Base-by-base conservation (phyloP, 192 early-diverging fungal genomes). In the Backusella morwellensis region DNA sequence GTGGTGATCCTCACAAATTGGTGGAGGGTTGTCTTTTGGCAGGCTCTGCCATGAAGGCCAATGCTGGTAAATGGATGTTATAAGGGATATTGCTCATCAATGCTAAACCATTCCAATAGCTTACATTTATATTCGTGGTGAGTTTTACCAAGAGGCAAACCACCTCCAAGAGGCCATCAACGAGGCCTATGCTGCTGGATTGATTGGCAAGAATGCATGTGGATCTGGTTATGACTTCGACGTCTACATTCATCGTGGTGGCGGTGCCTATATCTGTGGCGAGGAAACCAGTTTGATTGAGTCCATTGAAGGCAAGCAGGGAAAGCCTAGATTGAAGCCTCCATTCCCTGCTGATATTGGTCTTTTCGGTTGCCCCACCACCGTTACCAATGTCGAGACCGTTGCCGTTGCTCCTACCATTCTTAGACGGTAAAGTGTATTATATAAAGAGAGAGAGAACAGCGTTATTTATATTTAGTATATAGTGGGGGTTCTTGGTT, bases 191-290 rank as follows among this genome's bases (percentile, higher is more conserved):
- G 95, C 80, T 76, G 95, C 90, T 35, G 97, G 97, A 8, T 87
- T 99, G 74, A 98, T 99, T 78, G 97, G 97, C n/a, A 97, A 97
- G 88, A 98, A 99, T 82, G 97, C 97, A 11, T 99, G 97, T 86
- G 94, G 94, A 26, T 90, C 93, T 32, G 97, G 97, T 19, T 97
- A 91, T 83, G 97, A 99, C 73, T 98, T 99, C 88, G 97, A 99
- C 78, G 91, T 99, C 4, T 98, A 95, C 78, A 90, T 99, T 79
- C 97, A 99, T 85, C 97, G 96, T 74, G 97, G 97, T 63, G 97
- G 95, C 32, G 97, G 96, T 73, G 97, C 96, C 14, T 99, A 98
- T 80, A 97, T 99, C 82, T 99, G 97, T 81, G 97, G 97, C 72
- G 97, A 99, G 84, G 97, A 99, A 80, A 95, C 93, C 17, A 89